These are phyloP conservation scores for Eucalyptus regnans DNA, from an alignment of 345 rosid species.

Conservation along the genomic window DNA sequence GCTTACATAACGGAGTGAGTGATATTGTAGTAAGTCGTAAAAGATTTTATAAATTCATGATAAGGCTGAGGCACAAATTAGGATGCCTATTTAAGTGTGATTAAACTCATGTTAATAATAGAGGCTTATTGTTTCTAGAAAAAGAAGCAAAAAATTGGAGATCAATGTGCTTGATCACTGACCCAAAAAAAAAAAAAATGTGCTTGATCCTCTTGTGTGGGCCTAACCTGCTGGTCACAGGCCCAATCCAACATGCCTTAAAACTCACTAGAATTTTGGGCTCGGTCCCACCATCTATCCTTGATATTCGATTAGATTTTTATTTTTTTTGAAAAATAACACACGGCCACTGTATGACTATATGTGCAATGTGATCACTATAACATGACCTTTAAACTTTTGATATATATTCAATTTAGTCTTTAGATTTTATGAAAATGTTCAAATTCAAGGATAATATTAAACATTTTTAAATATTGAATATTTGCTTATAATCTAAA, in stretches of 20 bases:
- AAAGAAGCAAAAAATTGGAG: not conserved
- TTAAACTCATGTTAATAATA: not conserved
- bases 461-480: too few species aligned
- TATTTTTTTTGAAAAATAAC: not conserved
- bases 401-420: rapidly evolving
- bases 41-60: not conserved
- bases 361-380: not conserved
- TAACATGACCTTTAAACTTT: rapidly evolving
- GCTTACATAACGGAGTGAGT: not conserved
- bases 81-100: not conserved
- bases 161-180: not conserved
- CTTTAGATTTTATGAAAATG: rapidly evolving
- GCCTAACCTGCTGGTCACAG: not conserved
- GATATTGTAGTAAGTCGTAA: not conserved
- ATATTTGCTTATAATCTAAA: not conserved
- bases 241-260: not conserved
- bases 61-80: not conserved
- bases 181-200: too few species aligned
- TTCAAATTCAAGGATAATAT: not conserved
- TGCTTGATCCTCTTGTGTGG: not conserved
- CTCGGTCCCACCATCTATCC: not conserved
- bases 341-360: not conserved
- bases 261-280: not conserved
- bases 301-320: not conserved
- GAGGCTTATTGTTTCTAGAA: not conserved